A percentile compares a stretch with the other conserved stretches of the same genome.
Evolutionary conservation across 208 protist species (phyloP).

Genomic region (Leptomonas seymouri): DNA sequence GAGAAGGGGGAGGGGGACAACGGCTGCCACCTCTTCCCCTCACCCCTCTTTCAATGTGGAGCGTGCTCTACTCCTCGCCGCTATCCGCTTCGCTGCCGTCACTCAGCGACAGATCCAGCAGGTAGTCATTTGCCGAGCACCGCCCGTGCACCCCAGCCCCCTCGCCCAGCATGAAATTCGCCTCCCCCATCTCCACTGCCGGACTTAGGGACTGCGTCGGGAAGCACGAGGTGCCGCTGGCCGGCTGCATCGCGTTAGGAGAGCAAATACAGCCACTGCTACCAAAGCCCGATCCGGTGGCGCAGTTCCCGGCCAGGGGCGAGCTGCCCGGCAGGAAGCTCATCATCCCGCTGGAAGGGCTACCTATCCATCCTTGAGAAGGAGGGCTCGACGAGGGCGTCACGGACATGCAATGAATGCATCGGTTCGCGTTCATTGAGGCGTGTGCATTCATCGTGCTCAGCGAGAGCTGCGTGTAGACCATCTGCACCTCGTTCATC

Average conservation of each 20-base stretch:
- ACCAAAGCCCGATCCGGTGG: background rate
- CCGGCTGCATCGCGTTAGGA: conserved; percentile 9
- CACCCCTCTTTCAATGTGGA: too few species aligned
- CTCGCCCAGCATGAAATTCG: background rate
- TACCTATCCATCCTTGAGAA: background rate
- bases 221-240: conserved; percentile 16
- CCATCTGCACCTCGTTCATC: conserved; percentile 53
- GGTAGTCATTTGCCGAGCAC: conserved; percentile 16
- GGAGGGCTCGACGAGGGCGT: background rate
- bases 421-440: background rate
- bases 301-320: background rate
- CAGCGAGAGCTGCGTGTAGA: conserved; percentile 24
- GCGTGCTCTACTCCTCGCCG: conserved; percentile 4
- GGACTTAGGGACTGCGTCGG: background rate
- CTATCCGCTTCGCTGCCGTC: conserved; percentile 9
- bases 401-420: background rate
- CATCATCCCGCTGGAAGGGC: background rate
- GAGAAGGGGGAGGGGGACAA: background rate
- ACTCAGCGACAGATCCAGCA: conserved; percentile 30
- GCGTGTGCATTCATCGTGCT: conserved; percentile 15
- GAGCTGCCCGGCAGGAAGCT: background rate
- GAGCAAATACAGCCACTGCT: background rate
- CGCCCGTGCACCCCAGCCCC: conserved; percentile 21
- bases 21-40: too few species aligned
- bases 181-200: conserved; percentile 3